Base-by-base conservation (phyloP, 371 early-diverging fungal genomes). In the Saksenaea vasiformis region DNA sequence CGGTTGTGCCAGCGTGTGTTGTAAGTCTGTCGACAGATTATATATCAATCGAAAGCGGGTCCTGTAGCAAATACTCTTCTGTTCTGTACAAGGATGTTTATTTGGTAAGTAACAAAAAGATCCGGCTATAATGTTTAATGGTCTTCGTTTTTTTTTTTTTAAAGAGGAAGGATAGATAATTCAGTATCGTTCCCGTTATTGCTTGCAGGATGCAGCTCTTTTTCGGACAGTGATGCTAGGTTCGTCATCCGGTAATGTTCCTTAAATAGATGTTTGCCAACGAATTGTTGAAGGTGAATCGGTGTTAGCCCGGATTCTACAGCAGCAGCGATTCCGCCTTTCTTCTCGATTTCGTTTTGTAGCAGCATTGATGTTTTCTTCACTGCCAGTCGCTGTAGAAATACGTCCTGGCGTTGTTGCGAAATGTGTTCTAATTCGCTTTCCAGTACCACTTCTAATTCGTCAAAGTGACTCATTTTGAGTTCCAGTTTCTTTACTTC, bases 391-490 rank as follows among this genome's bases (percentile, higher is more conserved):
- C 94, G 88, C 34, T 95, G 95, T 61, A 84, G 70, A 64, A 90
- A 93, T 15, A 96, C 71, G 63, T 88, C 86, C 63, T 90, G 89
- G 15, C 94, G 87, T 76, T 95, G 94, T 27, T 85, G 83, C 60
- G 92, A 93, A 24, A 97, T 72, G 17, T 94, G 90, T 59, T 85
- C 82, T 60, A 91, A 77, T 74, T 97, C 97, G 34, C 84, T 79
- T 66, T 96, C 97, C 34, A 98, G 68, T 1, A 93, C 79, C 10
- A 85, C 84, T 71, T 97, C 98, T 70, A 97, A 65, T 65, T 96
- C 95, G 44, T 94, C 93, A 71, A 98, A 94, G 62, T 96, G 92
- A 63, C 83, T 83, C 85, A 98, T 87, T 74, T 97, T 97, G 43
- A 93, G 73, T 60, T 95, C 93, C 65, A 97, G 68, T 74, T 96